These are phyloP conservation scores for Penicillium italicum DNA, from an alignment of 2,329 filamentous ascomycete genomes.

Conservation along the genomic window DNA sequence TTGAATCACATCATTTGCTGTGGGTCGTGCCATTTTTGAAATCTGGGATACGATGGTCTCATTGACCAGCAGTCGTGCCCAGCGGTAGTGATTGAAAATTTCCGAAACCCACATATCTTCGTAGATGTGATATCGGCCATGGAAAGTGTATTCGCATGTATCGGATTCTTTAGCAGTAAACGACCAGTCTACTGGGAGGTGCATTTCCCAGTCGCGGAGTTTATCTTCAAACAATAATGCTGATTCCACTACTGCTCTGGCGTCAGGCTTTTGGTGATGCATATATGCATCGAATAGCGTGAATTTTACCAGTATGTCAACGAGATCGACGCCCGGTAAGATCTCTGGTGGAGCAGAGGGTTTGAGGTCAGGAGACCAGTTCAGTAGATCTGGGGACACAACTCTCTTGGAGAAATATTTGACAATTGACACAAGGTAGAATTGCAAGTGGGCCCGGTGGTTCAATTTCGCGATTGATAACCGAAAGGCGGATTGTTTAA, in stretches of 20 bases:
- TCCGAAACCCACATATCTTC: conserved; percentile 21
- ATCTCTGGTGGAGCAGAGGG: background rate
- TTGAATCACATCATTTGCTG: conserved; percentile 6
- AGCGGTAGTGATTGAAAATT: conserved; percentile 23
- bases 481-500: conserved; percentile 10
- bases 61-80: conserved; percentile 23
- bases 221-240: conserved; percentile 17
- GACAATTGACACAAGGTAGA: conserved; percentile 16
- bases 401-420: conserved; percentile 16
- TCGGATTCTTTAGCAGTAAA: conserved; percentile 12
- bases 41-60: conserved; percentile 18
- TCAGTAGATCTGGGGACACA: conserved; percentile 10
- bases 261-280: conserved; percentile 1
- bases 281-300: conserved; percentile 13
- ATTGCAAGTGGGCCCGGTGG: conserved; percentile 16
- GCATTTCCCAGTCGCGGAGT: conserved; percentile 18
- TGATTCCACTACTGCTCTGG: background rate
- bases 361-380: conserved; percentile 12
- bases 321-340: conserved; percentile 11
- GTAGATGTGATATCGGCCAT: conserved; percentile 23
- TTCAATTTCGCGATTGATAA: background rate
- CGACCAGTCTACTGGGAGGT: conserved; percentile 16
- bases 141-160: conserved; percentile 14
- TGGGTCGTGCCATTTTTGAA: conserved; percentile 2
- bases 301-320: conserved; percentile 23